Evolutionary conservation across 73 alveolate species (phyloP), one percentile per base, ranked within the genome.

Genomic region (Symbiodinium pilosum): DNA sequence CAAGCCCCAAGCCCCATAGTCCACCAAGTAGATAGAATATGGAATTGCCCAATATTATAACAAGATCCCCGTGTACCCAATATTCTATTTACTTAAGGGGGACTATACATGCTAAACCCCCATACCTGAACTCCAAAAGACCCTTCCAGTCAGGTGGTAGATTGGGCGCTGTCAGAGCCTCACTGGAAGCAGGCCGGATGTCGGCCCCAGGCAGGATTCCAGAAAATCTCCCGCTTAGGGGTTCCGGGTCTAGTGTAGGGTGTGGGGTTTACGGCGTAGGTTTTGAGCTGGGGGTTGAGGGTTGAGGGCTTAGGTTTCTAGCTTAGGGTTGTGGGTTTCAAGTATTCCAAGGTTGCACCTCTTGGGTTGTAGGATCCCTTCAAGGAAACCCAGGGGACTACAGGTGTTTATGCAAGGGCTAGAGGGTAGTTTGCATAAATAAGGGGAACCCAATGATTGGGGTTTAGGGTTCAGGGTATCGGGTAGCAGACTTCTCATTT

Each of bases 101-200:
- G n/a, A n/a, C n/a, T n/a, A n/a, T n/a, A n/a, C n/a, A n/a, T n/a
- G n/a, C 59, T 47, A 47, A 47, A 47, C 59, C 59, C 59, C 14
- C 6, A 47, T 9, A 6, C 59, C 59, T 47, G 14, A 47, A 47
- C 59, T 14, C 59, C 59, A 32, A 7, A 28, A 0, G 30, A 64
- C 34, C 81, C 81, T 11, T 6, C 16, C 20, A 64, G 6, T n/a
- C 21, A 91, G 97, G 97, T 91, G 3, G 97, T 91, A 34, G 97
- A 91, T 52, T 91, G 97, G 97, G 97, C 97, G 2, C 88, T 91
- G 32, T 87, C 89, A 0, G 97, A 91, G 88, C 26, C 89, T 6
- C 97, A 91, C 43, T 91, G 97, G 97, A 91, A 91, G 64, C 88
- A 64, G 42, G 56, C 47, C 39, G 47, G 16, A 26, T 59, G 88